These are phyloP conservation scores for Pelargonium hybrid DNA, from an alignment of 441 rosid species.

Conservation along the genomic window DNA sequence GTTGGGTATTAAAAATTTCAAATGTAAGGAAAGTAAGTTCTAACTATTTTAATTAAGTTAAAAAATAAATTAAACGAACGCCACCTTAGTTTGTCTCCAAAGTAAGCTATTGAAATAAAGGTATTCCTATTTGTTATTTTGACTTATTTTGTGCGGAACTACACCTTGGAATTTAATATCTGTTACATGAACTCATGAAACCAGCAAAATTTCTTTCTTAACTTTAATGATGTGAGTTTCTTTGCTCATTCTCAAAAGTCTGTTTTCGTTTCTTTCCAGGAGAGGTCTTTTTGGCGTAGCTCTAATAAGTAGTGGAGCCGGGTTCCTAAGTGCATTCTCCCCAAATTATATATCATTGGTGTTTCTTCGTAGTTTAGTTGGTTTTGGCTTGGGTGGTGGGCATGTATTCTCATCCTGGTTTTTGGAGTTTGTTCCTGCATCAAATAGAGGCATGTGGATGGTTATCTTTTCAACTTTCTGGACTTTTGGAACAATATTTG, in stretches of 20 bases:
- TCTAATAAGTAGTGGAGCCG: slow-evolving; percentile 58
- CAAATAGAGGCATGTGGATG: slow-evolving; percentile 88
- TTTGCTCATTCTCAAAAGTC: background rate
- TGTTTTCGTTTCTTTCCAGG: slow-evolving; percentile 30
- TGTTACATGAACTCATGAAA: background rate
- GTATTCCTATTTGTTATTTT: background rate
- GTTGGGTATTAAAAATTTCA: too few species aligned
- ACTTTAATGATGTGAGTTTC: background rate
- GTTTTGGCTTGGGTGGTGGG: slow-evolving; percentile 91
- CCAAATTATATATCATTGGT: slow-evolving; percentile 52
- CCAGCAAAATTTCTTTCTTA: background rate
- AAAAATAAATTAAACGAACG: too few species aligned
- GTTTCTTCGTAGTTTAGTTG: slow-evolving; percentile 62
- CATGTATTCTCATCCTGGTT: slow-evolving; percentile 91
- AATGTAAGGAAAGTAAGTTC: too few species aligned
- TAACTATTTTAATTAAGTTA: too few species aligned
- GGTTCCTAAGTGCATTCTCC: slow-evolving; percentile 66
- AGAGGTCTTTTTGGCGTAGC: slow-evolving; percentile 82
- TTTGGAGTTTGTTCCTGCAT: slow-evolving; percentile 88
- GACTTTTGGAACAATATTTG: slow-evolving; percentile 73
- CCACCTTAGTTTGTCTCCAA: background rate
- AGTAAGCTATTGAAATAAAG: background rate
- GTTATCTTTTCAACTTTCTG: slow-evolving; percentile 71
- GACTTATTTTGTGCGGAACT: background rate
- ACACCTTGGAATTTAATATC: background rate